phyloP scores from a whole-genome alignment of 1,284 basidiomycete genomes.

The Lignosus rhinocerotis region DNA sequence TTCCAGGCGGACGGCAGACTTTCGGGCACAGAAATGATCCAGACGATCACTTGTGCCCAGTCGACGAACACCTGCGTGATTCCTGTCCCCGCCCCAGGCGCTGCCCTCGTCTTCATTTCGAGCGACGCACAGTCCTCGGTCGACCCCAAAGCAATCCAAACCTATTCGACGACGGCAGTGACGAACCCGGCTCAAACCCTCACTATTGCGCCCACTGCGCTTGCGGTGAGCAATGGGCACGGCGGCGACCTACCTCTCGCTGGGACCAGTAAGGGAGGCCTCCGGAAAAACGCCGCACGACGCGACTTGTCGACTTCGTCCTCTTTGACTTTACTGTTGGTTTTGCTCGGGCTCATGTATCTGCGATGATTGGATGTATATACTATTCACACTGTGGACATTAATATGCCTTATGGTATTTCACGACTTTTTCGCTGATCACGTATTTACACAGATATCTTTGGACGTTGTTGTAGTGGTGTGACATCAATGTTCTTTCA shows the following conservation, averaged over 20 bases:
- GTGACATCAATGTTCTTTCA: too few relatives aligned
- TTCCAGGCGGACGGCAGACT: conserved; percentile 59
- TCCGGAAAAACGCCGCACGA: conserved; percentile 25
- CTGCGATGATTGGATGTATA: too few relatives aligned
- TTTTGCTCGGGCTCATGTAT: background rate
- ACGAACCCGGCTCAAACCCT: conserved; percentile 31
- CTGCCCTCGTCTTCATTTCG: conserved; percentile 56
- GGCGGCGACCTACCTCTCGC: conserved; percentile 25
- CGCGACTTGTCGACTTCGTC: background rate
- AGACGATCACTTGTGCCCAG: conserved; percentile 44
- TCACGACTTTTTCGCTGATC: too few relatives aligned
- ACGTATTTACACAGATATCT: too few relatives aligned
- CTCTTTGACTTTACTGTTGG: background rate
- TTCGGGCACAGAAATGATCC: conserved; percentile 39
- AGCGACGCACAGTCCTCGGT: conserved; percentile 36
- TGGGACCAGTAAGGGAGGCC: conserved; percentile 36
- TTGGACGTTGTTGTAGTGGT: too few relatives aligned
- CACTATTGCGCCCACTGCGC: conserved; percentile 32
- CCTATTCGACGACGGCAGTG: conserved; percentile 40
- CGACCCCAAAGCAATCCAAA: conserved; percentile 33
- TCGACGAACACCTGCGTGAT: conserved; percentile 43
- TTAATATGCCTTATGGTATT: too few relatives aligned
- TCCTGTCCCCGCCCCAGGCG: conserved; percentile 52
- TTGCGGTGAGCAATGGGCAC: conserved; percentile 37
- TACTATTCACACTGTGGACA: too few relatives aligned